phyloP scores from a whole-genome alignment of 1,284 basidiomycete genomes.

The Boletellus deceptivus region DNA sequence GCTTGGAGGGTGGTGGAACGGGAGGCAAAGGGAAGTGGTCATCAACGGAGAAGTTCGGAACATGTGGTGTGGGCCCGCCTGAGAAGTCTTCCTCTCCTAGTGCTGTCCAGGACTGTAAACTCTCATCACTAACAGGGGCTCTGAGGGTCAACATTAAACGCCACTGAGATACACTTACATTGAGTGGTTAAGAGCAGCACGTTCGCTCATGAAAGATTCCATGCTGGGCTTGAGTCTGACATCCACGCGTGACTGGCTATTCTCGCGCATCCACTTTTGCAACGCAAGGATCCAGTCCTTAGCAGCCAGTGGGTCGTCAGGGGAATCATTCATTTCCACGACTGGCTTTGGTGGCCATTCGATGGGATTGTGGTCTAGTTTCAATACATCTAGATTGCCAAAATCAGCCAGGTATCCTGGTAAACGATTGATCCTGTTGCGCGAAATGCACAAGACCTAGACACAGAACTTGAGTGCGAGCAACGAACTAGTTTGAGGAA shows the following conservation, averaged over 20 bases:
- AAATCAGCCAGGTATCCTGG: constrained; percentile 82
- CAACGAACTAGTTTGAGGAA: constrained; percentile 12
- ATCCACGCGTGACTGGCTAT: constrained; percentile 34
- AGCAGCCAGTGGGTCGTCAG: constrained; percentile 52
- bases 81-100: constrained; percentile 39
- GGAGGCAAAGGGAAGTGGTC: constrained; percentile 49
- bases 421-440: constrained; percentile 80
- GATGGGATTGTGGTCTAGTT: constrained; percentile 88
- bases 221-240: constrained; percentile 35
- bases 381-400: constrained; percentile 74
- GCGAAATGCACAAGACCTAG: constrained; percentile 84
- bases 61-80: constrained; percentile 47
- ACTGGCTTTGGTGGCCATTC: constrained; percentile 81
- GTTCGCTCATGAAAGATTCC: constrained; percentile 47
- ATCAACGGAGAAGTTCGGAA: constrained; percentile 62
- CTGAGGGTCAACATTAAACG: constrained; percentile 5
- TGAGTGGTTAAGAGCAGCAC: constrained; percentile 39
- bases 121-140: constrained; percentile 37
- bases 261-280: constrained; percentile 71
- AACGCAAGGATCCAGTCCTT: constrained; percentile 72
- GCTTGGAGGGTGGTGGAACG: constrained; percentile 35
- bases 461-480: constrained; percentile 7
- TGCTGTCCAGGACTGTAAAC: constrained; percentile 41
- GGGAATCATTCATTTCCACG: constrained; percentile 42
- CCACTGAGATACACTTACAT: constrained; percentile 36